phyloP scores from a whole-genome alignment of 1,284 basidiomycete genomes.

The Malassezia restricta region DNA sequence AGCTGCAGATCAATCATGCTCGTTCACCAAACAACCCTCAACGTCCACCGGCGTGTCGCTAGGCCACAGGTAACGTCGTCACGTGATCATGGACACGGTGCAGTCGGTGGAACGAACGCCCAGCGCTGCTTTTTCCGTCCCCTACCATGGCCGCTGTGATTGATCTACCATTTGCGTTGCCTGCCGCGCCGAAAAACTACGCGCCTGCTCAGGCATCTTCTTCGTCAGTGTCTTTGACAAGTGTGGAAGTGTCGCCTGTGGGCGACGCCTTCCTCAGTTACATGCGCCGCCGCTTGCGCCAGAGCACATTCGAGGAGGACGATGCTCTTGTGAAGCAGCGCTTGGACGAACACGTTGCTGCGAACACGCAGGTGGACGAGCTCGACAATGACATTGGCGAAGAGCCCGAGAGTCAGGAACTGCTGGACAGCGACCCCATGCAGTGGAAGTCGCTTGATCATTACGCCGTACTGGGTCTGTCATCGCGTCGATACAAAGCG shows the following conservation, averaged over 20 bases:
- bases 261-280: constrained; percentile 39
- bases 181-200: constrained; percentile 33
- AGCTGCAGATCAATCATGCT: constrained; percentile 28
- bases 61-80: too few species aligned
- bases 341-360: constrained; percentile 47
- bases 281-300: constrained; percentile 34
- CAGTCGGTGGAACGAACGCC: not conserved
- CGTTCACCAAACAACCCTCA: not conserved
- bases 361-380: constrained; percentile 57
- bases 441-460: constrained; percentile 99
- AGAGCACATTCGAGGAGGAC: constrained; percentile 36
- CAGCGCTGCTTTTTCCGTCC: not conserved
- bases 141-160: constrained; percentile 34
- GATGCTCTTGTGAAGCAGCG: constrained; percentile 33
- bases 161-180: constrained; percentile 34
- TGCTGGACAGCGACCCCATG: constrained; percentile 75
- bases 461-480: constrained; percentile 88
- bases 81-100: too few species aligned
- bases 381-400: constrained; percentile 77
- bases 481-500: constrained; percentile 75
- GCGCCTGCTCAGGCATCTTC: constrained; percentile 31
- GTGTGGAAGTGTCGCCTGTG: constrained; percentile 29
- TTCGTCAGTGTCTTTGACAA: constrained; percentile 20
- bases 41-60: not conserved
- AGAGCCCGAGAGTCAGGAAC: constrained; percentile 66